phyloP scores from a whole-genome alignment of 495 filamentous ascomycete species.

The Tuber umbilicatum region DNA sequence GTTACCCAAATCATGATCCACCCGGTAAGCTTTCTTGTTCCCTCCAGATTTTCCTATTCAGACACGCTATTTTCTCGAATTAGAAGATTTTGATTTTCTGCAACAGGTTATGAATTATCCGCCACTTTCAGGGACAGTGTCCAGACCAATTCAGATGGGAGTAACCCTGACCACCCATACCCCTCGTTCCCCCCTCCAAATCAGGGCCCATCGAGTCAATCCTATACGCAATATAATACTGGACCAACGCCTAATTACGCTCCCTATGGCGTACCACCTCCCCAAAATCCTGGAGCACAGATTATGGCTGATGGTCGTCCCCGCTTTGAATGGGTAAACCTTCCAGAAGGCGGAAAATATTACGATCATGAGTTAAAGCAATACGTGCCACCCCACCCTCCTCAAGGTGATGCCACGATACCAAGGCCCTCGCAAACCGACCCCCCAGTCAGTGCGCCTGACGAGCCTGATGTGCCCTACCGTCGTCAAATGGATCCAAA shows the following conservation, averaged over 20 bases:
- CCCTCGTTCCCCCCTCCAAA: not conserved
- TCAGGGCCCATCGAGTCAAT: not conserved
- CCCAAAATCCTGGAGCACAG: not conserved
- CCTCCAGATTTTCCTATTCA: not conserved
- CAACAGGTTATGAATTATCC: conserved; percentile 21
- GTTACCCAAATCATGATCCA: not conserved
- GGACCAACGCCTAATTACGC: not conserved
- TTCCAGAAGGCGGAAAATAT: conserved; percentile 16
- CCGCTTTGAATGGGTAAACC: conserved; percentile 12
- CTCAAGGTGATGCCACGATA: not conserved
- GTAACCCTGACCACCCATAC: conserved; percentile 1
- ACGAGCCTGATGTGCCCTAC: not conserved
- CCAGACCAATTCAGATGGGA: conserved; percentile 4
- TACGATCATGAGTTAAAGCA: conserved; percentile 19
- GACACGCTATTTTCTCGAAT: not conserved
- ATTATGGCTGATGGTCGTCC: not conserved
- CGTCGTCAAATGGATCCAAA: not conserved
- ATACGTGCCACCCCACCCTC: conserved; percentile 18
- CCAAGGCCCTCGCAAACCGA: not conserved
- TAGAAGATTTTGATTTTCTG: conserved; percentile 8
- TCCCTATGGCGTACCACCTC: not conserved
- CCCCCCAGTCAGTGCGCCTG: not conserved
- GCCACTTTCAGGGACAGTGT: conserved; percentile 7
- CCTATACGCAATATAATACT: not conserved
- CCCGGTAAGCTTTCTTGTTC: conserved; percentile 11